These are phyloP conservation scores for Cladophialophora psammophila DNA, from an alignment of 2,329 filamentous ascomycete genomes.

Conservation along the genomic window DNA sequence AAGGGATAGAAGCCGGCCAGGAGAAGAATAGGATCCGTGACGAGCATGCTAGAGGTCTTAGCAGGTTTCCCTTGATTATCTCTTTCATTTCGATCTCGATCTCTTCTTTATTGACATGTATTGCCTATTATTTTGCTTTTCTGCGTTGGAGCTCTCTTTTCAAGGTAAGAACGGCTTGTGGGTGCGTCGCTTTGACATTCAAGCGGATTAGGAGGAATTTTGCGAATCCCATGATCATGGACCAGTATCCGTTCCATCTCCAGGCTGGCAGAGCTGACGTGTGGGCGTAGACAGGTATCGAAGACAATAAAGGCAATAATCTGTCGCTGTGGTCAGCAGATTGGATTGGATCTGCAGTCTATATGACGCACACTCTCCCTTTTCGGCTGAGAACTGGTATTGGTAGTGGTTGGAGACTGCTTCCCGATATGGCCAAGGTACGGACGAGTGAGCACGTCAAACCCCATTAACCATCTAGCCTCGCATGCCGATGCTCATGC, in stretches of 20 bases:
- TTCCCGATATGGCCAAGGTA: background rate
- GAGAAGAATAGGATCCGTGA: constrained; percentile 60
- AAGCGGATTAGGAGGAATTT: constrained; percentile 63
- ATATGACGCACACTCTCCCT: background rate
- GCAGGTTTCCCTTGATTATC: constrained; percentile 52
- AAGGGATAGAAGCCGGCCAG: constrained; percentile 55
- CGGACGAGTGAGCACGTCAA: too few relatives aligned
- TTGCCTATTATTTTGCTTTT: constrained; percentile 54
- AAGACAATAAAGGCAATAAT: background rate
- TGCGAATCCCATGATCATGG: constrained; percentile 67
- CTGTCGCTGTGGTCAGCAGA: background rate
- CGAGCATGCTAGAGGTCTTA: constrained; percentile 57
- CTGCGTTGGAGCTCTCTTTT: constrained; percentile 58
- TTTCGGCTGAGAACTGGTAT: background rate
- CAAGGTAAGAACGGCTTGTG: constrained; percentile 59
- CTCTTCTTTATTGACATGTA: constrained; percentile 54
- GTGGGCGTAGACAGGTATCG: background rate
- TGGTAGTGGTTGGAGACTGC: background rate
- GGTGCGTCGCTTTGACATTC: constrained; percentile 65
- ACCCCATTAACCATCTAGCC: too few relatives aligned
- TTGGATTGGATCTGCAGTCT: background rate
- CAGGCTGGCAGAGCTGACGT: constrained; percentile 48
- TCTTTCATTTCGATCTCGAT: constrained; percentile 47
- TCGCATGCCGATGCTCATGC: too few relatives aligned
- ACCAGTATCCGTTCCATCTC: constrained; percentile 72